Percentiles rank a stretch among this genome's conserved stretches.
Evolutionary conservation across 2,329 filamentous ascomycete species (phyloP).

Genomic region (Mycosphaerella sp.): DNA sequence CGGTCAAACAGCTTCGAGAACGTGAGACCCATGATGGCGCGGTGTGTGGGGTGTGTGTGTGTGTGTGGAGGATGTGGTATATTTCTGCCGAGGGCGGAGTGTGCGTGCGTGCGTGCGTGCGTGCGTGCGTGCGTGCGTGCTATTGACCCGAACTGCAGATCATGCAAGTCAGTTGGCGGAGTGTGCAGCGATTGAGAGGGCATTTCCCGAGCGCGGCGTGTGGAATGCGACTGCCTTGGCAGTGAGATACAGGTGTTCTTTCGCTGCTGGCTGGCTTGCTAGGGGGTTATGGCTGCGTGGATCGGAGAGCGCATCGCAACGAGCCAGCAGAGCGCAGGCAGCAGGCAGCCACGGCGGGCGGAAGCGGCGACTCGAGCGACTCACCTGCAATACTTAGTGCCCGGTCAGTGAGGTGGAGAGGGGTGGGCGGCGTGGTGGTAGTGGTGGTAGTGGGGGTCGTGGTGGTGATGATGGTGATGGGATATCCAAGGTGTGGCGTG

Average conservation of each 20-base stretch:
- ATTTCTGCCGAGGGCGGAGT: neutral
- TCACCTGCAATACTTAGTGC: constrained; percentile 7
- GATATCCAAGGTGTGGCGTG: neutral
- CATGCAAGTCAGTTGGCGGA: neutral
- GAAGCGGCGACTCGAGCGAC: neutral
- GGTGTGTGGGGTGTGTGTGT: constrained; percentile 24
- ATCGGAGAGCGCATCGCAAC: constrained; percentile 11
- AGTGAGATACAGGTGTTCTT: constrained; percentile 18
- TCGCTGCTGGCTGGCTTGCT: constrained; percentile 2
- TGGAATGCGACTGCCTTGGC: constrained; percentile 21
- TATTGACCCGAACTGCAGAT: neutral
- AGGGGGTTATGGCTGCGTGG: neutral
- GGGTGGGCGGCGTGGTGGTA: too few species aligned
- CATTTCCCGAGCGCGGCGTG: constrained; percentile 4
- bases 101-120: neutral
- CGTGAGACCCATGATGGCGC: constrained; percentile 81
- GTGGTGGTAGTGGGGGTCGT: neutral
- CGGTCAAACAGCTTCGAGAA: constrained; percentile 96
- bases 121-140: neutral
- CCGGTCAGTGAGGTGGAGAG: neutral
- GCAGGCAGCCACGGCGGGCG: constrained; percentile 3
- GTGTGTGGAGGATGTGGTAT: neutral
- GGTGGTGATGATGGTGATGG: neutral
- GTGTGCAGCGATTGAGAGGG: neutral
- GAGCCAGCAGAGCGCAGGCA: constrained; percentile 2